Evolutionary conservation across 805 yeast genomes (phyloP).

Genomic region (Pichia deserticola): DNA sequence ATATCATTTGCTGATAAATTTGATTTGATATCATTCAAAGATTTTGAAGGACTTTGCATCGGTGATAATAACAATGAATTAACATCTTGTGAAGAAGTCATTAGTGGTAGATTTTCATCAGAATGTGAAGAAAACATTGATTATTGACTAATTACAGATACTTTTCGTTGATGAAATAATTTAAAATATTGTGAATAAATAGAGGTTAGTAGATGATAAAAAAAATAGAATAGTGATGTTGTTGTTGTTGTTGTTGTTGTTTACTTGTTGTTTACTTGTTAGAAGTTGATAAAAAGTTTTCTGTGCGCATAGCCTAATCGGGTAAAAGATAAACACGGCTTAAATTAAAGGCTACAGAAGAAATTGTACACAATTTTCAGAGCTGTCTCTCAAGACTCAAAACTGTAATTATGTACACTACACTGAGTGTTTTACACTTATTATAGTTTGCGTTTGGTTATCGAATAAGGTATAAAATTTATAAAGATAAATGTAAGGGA

Average conservation of each 20-base stretch:
- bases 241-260: background rate
- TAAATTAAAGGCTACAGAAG: no score
- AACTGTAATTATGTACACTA: no score
- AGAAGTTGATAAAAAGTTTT: background rate
- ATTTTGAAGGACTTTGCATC: background rate
- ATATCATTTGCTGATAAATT: slow-evolving; percentile 14
- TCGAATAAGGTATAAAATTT: no score
- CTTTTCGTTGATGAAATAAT: no score
- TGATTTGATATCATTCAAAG: background rate
- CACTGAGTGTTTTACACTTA: no score
- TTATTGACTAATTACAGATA: background rate
- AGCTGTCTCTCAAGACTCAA: no score
- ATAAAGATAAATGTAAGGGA: no score
- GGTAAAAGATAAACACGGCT: slow-evolving; percentile 6
- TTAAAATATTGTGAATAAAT: no score
- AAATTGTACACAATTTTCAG: no score
- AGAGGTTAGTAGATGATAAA: no score
- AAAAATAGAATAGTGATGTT: no score
- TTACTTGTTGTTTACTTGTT: background rate
- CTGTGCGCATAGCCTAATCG: slow-evolving; percentile 1
- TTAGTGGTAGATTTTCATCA: background rate
- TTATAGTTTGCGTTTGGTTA: no score
- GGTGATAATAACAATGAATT: background rate
- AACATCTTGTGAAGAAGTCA: background rate
- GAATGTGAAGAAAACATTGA: background rate